These are phyloP conservation scores for Backusella parvicylindrica DNA, from an alignment of 192 early-diverging fungal genomes.

Conservation along the genomic window DNA sequence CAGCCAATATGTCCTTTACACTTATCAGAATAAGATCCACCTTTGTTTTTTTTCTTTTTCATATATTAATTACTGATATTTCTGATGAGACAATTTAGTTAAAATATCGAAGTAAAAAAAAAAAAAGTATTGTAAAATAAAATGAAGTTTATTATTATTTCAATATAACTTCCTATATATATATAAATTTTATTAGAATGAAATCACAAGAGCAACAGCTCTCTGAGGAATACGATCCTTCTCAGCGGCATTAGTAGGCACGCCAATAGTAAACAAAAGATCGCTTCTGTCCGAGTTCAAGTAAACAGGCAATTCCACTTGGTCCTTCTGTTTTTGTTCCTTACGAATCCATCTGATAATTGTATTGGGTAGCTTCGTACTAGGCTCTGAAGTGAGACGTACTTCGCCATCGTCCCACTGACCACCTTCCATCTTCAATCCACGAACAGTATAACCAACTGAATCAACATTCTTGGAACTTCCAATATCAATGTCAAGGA, in stretches of 20 bases:
- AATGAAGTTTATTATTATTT: too few species aligned
- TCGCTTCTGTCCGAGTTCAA: constrained; percentile 60
- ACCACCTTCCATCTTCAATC: constrained; percentile 51
- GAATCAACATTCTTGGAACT: constrained; percentile 23
- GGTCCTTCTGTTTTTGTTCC: background rate
- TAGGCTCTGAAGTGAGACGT: constrained; percentile 26
- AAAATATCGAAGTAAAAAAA: too few species aligned
- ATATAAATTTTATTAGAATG: constrained; percentile 15
- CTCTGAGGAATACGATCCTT: constrained; percentile 48
- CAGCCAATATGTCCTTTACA: too few species aligned
- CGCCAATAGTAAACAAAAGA: constrained; percentile 51
- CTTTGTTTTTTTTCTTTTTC: too few species aligned
- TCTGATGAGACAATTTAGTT: too few species aligned
- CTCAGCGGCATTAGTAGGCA: constrained; percentile 33
- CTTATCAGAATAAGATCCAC: too few species aligned
- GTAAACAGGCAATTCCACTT: constrained; percentile 56
- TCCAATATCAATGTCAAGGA: constrained; percentile 46
- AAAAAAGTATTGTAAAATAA: too few species aligned
- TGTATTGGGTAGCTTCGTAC: constrained; percentile 29
- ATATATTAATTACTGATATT: too few species aligned
- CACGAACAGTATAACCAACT: constrained; percentile 18
- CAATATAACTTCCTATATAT: too few species aligned
- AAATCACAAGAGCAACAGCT: constrained; percentile 55
- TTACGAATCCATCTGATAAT: constrained; percentile 41
- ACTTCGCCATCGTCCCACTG: constrained; percentile 32